Evolutionary conservation across 306 rosid species (phyloP), one percentile per base, ranked within the genome.

Genomic region (Sindora glabra): DNA sequence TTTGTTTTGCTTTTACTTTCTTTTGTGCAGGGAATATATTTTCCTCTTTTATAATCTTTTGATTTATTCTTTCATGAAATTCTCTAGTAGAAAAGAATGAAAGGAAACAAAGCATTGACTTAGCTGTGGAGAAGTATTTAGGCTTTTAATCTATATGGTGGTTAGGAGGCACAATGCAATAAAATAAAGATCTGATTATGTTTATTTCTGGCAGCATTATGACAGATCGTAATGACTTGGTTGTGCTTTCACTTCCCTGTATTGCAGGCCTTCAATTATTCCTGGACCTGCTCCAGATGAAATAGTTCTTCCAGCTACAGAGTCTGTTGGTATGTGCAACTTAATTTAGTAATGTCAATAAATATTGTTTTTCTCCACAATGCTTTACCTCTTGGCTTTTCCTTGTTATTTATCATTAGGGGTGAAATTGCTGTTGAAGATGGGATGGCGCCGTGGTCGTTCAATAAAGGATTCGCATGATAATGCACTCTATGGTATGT

Each of bases 371-470:
- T 52, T 45, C 59, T 44, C 2, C 14, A 36, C 45, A 62, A 26
- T 61, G 53, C 36, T 71, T 17, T 32, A 17, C 64, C 44, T 22
- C 67, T 67, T 71, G 62, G 36, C 33, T 27, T 34, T 21, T 61
- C 29, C 25, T 26, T 67, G 17, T 56, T 67, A 26, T 69, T 56
- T 53, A 78, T 48, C 42, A 40, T 23, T 69, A 92, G 99, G 99
- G 71, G 82, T 82, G 23, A 89, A 89, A 71, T 63, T 92, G 72
- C 89, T 92, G 64, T 67, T 83, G 79, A 92, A 84, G 83, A 92
- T 92, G 99, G 99, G 99, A 74, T 92, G 99, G 99, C 89, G 80
- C 29, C 97, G 76, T 16, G 97, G 99, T 70, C 97, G 90, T 65
- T 79, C 99, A 38, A 89, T 92, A 54, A 86, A 83, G 87, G 95